phyloP scores from a whole-genome alignment of 108 stramenopile species.

The Nitzschia inconspicua region DNA sequence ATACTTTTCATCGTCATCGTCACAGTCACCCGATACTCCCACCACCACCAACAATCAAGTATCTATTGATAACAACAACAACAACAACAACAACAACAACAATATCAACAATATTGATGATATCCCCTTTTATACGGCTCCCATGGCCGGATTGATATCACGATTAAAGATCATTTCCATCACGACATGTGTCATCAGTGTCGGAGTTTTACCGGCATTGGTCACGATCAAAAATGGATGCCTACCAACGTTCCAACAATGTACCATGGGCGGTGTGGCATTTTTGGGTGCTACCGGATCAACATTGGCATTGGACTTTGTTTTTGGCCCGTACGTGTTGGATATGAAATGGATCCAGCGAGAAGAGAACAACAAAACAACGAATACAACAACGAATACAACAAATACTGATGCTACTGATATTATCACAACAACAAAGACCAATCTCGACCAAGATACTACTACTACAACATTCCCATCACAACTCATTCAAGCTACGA shows the following conservation, averaged over 20 bases:
- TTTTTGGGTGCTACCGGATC: conserved; percentile 68
- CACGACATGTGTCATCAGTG: conserved; percentile 56
- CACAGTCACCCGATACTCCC: too few species aligned
- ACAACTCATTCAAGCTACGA: conserved; percentile 58
- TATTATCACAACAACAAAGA: not conserved
- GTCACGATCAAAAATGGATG: conserved; percentile 43
- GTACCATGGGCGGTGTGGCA: conserved; percentile 60
- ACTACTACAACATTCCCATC: not conserved
- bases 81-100: not conserved
- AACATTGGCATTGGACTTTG: conserved; percentile 74
- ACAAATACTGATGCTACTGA: not conserved
- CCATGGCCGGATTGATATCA: conserved; percentile 64
- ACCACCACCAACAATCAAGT: not conserved
- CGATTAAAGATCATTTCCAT: conserved; percentile 75
- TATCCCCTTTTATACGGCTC: conserved; percentile 55
- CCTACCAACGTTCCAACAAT: conserved; percentile 56
- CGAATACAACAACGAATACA: not conserved
- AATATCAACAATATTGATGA: not conserved
- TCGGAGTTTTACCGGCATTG: conserved; percentile 66
- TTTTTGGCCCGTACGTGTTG: conserved; percentile 80
- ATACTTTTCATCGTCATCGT: too few species aligned
- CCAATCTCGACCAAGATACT: not conserved
- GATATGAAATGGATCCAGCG: conserved; percentile 35
- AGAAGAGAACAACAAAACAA: not conserved
- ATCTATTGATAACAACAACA: not conserved